Conservation (phyloP, 202 grass and related monocot genomes). For the Cymbopogon flexuosus region DNA sequence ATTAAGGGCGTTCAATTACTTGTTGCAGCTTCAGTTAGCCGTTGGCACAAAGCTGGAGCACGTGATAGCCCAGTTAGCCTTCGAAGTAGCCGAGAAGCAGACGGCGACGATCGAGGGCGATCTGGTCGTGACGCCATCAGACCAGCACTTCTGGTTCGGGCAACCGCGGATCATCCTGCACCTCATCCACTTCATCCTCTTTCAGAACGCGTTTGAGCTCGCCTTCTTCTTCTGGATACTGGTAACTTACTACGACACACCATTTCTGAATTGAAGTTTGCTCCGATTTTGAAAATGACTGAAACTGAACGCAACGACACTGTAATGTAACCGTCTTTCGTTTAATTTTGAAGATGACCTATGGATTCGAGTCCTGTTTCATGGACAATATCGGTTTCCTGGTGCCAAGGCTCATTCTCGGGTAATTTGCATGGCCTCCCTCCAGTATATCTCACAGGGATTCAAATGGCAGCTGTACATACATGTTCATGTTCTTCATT, state of each 20-base stretch:
- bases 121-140: slow-evolving; percentile 62
- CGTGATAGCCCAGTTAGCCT: slow-evolving; percentile 58
- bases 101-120: slow-evolving; percentile 46
- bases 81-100: slow-evolving; percentile 60
- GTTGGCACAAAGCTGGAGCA: slow-evolving; percentile 78
- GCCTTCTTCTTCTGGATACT: slow-evolving; percentile 77
- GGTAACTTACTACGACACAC: slow-evolving; percentile 11
- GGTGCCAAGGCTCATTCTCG: slow-evolving; percentile 68
- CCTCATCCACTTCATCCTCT: slow-evolving; percentile 79
- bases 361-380: slow-evolving; percentile 64
- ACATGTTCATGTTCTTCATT: neutral
- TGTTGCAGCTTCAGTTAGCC: slow-evolving; percentile 57
- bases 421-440: slow-evolving; percentile 31
- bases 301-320: neutral
- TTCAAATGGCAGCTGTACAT: neutral
- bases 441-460: neutral
- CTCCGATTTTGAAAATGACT: too few species aligned
- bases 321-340: neutral
- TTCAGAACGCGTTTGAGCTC: slow-evolving; percentile 79
- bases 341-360: slow-evolving; percentile 40
- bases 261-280: neutral
- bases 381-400: slow-evolving; percentile 53
- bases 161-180: slow-evolving; percentile 46
- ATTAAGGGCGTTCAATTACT: neutral
- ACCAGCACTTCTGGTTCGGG: slow-evolving; percentile 74